Evolutionary conservation across 140 eudicot genomes (phyloP).

Genomic region (Ambrosia hybrid): DNA sequence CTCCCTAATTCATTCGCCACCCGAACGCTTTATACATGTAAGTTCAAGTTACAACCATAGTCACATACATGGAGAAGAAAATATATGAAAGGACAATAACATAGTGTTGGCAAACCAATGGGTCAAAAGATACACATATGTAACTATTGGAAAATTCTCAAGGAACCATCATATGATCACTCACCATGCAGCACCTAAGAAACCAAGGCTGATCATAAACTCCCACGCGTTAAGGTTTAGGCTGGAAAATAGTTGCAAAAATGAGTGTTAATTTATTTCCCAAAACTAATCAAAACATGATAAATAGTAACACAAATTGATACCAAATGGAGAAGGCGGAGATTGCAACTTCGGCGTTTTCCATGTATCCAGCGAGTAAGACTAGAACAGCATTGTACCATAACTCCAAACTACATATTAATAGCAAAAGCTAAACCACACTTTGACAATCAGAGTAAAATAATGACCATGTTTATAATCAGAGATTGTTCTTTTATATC

Average conservation of each 20-base stretch:
- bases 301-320: background rate
- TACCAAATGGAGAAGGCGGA: slow-evolving; percentile 89
- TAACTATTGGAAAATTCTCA: background rate
- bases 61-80: background rate
- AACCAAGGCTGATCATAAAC: slow-evolving; percentile 66
- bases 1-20: slow-evolving; percentile 81
- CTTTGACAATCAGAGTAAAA: too few species aligned
- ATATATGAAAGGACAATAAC: too few species aligned
- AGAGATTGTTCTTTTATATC: too few species aligned
- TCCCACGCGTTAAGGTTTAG: slow-evolving; percentile 60
- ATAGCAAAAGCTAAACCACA: background rate
- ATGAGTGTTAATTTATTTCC: background rate
- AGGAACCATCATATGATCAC: slow-evolving; percentile 1
- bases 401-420: slow-evolving; percentile 56
- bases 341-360: slow-evolving; percentile 60
- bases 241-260: slow-evolving; percentile 42
- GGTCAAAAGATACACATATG: too few species aligned
- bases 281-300: background rate
- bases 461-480: too few species aligned
- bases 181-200: slow-evolving; percentile 74
- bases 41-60: background rate
- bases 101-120: too few species aligned
- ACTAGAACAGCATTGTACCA: slow-evolving; percentile 81
- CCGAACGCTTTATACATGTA: slow-evolving; percentile 52
- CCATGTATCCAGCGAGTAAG: slow-evolving; percentile 70